Percentiles rank a stretch among this genome's conserved stretches.
These are phyloP conservation scores for Umbelopsis isabellina DNA, from an alignment of 192 early-diverging fungal species.

Conservation along the genomic window DNA sequence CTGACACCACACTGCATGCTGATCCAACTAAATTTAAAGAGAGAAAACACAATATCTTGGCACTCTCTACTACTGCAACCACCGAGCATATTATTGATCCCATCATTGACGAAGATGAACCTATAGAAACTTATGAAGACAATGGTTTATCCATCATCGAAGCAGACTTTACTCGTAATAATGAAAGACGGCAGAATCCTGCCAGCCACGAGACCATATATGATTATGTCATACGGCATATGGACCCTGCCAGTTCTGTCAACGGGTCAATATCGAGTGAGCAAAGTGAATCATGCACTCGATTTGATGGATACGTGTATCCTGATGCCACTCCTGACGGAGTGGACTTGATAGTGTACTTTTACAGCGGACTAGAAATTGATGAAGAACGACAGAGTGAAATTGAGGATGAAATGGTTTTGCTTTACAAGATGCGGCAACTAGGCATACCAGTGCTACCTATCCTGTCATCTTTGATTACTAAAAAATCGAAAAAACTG, in stretches of 20 bases:
- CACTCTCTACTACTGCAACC: constrained; percentile 1
- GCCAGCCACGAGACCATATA: neutral
- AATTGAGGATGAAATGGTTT: constrained; percentile 25
- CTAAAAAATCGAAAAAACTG: constrained; percentile 1
- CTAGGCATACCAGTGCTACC: constrained; percentile 22
- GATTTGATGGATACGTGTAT: constrained; percentile 33
- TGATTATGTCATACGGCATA: constrained; percentile 15
- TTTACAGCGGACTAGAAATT: constrained; percentile 32
- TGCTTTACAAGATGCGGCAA: constrained; percentile 20
- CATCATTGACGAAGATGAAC: neutral
- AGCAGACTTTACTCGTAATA: constrained; percentile 37
- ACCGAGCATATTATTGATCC: neutral
- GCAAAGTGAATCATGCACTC: neutral
- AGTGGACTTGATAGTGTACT: constrained; percentile 43
- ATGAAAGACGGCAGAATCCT: neutral
- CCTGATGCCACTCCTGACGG: constrained; percentile 40
- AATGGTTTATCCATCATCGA: constrained; percentile 40
- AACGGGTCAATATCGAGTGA: too few relatives aligned
- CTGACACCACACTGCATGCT: neutral
- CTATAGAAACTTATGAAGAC: constrained; percentile 34
- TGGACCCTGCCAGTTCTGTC: neutral
- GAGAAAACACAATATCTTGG: constrained; percentile 30
- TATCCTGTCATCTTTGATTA: constrained; percentile 1
- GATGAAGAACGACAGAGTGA: constrained; percentile 19
- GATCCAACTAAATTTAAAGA: constrained; percentile 21